A percentile compares a stretch with the other conserved stretches of the same genome.
Conservation (phyloP, 345 rosid species). For the Hibiscus trionum region DNA sequence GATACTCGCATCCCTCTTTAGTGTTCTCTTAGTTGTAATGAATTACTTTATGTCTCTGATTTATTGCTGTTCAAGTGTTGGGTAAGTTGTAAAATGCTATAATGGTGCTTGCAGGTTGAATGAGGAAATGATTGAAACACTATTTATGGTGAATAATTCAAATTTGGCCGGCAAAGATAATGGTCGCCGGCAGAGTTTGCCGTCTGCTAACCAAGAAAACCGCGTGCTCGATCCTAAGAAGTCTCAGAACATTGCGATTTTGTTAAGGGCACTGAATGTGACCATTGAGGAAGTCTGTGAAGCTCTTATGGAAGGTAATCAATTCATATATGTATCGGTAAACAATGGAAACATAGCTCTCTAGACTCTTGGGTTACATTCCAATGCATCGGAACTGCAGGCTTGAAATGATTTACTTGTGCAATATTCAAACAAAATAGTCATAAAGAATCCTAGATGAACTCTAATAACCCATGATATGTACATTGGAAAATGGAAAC, state of each 20-base stretch:
- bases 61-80: constrained; percentile 1
- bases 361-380: not conserved
- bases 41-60: not conserved
- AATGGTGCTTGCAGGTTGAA: constrained; percentile 52
- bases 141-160: constrained; percentile 59
- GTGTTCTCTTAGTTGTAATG: not conserved
- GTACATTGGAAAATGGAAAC: too few relatives aligned
- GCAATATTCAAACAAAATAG: not conserved
- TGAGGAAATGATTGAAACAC: constrained; percentile 95
- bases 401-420: not conserved
- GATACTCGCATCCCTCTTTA: constrained; percentile 13
- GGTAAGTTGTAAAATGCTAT: constrained; percentile 10
- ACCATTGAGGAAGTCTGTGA: constrained; percentile 92
- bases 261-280: constrained; percentile 88
- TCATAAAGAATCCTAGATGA: too few relatives aligned
- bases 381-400: not conserved
- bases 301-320: constrained; percentile 74
- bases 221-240: constrained; percentile 80
- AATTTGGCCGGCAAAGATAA: constrained; percentile 37
- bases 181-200: constrained; percentile 24
- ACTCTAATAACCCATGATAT: too few relatives aligned
- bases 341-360: not conserved
- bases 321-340: not conserved
- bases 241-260: constrained; percentile 84
- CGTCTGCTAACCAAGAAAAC: constrained; percentile 45